Evolutionary conservation across 345 rosid species (phyloP).

Genomic region (Hypericum perforatum): DNA sequence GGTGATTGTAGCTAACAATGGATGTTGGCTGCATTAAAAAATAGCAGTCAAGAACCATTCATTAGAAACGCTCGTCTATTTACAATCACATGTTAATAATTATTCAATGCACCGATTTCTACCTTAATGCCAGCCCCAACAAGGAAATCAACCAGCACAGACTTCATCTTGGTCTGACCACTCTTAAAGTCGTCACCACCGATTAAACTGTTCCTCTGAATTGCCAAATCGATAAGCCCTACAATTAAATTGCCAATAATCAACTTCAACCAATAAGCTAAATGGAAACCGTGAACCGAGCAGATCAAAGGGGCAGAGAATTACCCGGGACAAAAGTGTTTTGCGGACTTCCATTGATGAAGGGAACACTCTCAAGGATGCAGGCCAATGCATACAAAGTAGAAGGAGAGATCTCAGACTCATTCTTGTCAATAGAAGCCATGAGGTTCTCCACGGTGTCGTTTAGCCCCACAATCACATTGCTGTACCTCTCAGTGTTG

Average conservation of each 20-base stretch:
- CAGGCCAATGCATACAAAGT: constrained; percentile 87
- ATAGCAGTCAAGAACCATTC: not conserved
- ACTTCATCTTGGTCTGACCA: constrained; percentile 99
- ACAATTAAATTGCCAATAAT: constrained; percentile 4
- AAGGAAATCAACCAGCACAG: constrained; percentile 86
- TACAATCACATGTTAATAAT: not conserved
- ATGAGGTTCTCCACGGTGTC: constrained; percentile 86
- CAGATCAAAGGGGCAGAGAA: not conserved
- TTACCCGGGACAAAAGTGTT: constrained; percentile 97
- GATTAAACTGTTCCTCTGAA: constrained; percentile 65
- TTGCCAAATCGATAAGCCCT: constrained; percentile 93
- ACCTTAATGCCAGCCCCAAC: constrained; percentile 99
- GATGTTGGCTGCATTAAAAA: constrained; percentile 65
- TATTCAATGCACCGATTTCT: not conserved
- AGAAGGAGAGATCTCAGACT: constrained; percentile 91
- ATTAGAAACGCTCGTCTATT: not conserved
- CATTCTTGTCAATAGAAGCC: constrained; percentile 69
- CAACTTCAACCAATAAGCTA: not conserved
- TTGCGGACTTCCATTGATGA: constrained; percentile 97
- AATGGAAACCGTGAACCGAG: not conserved
- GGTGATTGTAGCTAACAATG: constrained; percentile 91
- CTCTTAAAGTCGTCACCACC: constrained; percentile 99
- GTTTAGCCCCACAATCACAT: constrained; percentile 71
- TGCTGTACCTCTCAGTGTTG: constrained; percentile 95
- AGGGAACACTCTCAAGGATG: constrained; percentile 74